A percentile compares a stretch with the other conserved stretches of the same genome.
phyloP scores from a whole-genome alignment of 1,139 yeast species.

The Taphrina betulina region DNA sequence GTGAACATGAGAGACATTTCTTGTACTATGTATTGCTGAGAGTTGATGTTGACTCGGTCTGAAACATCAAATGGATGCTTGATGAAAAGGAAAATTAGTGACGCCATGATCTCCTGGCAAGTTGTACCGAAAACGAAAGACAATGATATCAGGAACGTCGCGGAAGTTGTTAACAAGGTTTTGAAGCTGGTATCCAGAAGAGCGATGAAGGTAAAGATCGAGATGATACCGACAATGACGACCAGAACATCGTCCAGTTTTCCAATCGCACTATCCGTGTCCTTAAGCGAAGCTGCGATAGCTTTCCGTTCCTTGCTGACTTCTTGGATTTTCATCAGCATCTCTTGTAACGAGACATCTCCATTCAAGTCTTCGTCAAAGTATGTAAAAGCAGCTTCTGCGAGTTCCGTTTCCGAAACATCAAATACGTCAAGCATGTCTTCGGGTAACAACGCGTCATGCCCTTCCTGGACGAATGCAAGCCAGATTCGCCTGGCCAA shows the following conservation, averaged over 20 bases:
- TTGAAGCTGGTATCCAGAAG: constrained; percentile 49
- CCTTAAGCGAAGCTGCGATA: constrained; percentile 46
- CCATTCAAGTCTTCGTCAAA: constrained; percentile 47
- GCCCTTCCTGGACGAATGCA: constrained; percentile 48
- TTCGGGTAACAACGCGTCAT: constrained; percentile 44
- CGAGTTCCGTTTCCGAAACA: constrained; percentile 42
- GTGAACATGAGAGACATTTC: constrained; percentile 47
- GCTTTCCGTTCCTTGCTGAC: constrained; percentile 46
- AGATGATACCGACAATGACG: constrained; percentile 44
- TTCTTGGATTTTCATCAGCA: constrained; percentile 43
- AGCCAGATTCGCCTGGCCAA: constrained; percentile 49
- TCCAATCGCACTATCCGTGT: constrained; percentile 48
- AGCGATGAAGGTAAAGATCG: constrained; percentile 47
- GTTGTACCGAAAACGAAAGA: constrained; percentile 48
- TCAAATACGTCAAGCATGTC: constrained; percentile 48
- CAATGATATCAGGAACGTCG: constrained; percentile 47
- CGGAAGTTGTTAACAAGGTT: constrained; percentile 49
- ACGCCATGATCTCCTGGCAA: constrained; percentile 47
- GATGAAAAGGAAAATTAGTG: constrained; percentile 48
- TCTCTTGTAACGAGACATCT: constrained; percentile 47
- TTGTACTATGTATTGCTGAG: constrained; percentile 42
- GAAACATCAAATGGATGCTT: constrained; percentile 51
- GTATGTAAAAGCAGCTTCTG: constrained; percentile 44
- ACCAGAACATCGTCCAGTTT: constrained; percentile 47
- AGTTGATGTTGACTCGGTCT: constrained; percentile 45